These are phyloP conservation scores for Mycena indigotica DNA, from an alignment of 768 basidiomycete species.

Conservation along the genomic window DNA sequence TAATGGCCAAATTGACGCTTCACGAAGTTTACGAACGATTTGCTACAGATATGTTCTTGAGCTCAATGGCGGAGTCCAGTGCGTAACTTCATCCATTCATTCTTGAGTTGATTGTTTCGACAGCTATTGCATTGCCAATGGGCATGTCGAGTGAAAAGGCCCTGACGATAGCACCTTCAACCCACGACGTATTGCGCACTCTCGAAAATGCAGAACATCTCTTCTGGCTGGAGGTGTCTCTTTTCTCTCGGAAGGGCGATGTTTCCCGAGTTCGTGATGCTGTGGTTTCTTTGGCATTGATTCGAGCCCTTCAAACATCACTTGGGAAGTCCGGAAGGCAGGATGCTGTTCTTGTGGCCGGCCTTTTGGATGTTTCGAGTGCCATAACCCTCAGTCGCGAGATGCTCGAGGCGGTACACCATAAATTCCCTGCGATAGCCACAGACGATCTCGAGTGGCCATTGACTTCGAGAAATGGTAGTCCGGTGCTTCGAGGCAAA, in stretches of 20 bases:
- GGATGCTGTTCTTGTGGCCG: slow-evolving; percentile 57
- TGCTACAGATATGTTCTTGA: slow-evolving; percentile 85
- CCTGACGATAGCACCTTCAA: slow-evolving; percentile 43
- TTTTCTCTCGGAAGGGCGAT: slow-evolving; percentile 58
- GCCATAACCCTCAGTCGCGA: slow-evolving; percentile 84
- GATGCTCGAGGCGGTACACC: slow-evolving; percentile 76
- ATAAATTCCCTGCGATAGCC: slow-evolving; percentile 58
- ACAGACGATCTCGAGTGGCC: slow-evolving; percentile 79
- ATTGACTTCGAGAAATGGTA: slow-evolving; percentile 46
- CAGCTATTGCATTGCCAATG: slow-evolving; percentile 85
- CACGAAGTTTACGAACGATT: slow-evolving; percentile 79
- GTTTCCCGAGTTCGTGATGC: slow-evolving; percentile 77
- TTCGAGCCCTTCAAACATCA: slow-evolving; percentile 78
- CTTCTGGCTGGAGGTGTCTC: slow-evolving; percentile 65
- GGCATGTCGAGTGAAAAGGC: slow-evolving; percentile 58
- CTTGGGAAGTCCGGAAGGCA: slow-evolving; percentile 61
- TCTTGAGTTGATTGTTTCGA: background rate
- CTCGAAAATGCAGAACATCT: slow-evolving; percentile 70
- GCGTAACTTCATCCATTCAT: slow-evolving; percentile 31
- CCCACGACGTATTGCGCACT: slow-evolving; percentile 58
- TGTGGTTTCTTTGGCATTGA: slow-evolving; percentile 65
- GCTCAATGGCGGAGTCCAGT: slow-evolving; percentile 91
- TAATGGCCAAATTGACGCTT: slow-evolving; percentile 79
- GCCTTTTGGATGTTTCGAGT: slow-evolving; percentile 72
- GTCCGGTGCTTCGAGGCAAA: slow-evolving; percentile 36